phyloP scores from a whole-genome alignment of 2,329 filamentous ascomycete species.

The Plenodomus tracheiphilus region DNA sequence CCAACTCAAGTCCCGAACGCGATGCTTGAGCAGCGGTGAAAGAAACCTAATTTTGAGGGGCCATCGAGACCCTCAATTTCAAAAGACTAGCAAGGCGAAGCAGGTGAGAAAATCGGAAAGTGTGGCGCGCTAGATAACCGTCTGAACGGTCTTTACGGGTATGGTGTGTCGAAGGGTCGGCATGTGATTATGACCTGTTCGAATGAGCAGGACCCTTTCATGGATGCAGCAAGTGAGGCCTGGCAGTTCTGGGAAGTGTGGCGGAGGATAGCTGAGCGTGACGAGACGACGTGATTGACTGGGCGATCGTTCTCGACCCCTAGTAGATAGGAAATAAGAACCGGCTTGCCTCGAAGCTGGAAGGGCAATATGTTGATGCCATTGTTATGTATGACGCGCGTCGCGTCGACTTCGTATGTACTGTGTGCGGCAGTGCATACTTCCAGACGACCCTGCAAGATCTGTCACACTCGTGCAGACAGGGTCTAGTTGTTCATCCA shows the following conservation, averaged over 20 bases:
- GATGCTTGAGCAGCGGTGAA: too few species aligned
- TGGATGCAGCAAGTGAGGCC: not conserved
- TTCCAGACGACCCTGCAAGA: not conserved
- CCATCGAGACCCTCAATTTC: too few species aligned
- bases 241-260: not conserved
- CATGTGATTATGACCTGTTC: not conserved
- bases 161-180: too few species aligned
- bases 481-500: conserved; percentile 75
- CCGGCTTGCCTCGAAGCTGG: too few species aligned
- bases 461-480: not conserved
- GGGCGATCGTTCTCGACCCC: not conserved
- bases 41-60: too few species aligned
- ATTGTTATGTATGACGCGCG: not conserved
- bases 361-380: not conserved
- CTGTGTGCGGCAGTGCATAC: not conserved
- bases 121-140: not conserved
- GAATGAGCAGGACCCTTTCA: too few species aligned
- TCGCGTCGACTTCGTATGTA: conserved; percentile 7
- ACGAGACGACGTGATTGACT: not conserved
- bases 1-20: too few species aligned
- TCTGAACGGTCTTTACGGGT: not conserved
- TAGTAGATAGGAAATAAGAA: not conserved
- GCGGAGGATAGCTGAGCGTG: not conserved
- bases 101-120: not conserved
- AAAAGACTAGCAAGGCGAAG: too few species aligned